Conservation (phyloP, 2,329 filamentous ascomycete species). For the Colletotrichum coccodes region DNA sequence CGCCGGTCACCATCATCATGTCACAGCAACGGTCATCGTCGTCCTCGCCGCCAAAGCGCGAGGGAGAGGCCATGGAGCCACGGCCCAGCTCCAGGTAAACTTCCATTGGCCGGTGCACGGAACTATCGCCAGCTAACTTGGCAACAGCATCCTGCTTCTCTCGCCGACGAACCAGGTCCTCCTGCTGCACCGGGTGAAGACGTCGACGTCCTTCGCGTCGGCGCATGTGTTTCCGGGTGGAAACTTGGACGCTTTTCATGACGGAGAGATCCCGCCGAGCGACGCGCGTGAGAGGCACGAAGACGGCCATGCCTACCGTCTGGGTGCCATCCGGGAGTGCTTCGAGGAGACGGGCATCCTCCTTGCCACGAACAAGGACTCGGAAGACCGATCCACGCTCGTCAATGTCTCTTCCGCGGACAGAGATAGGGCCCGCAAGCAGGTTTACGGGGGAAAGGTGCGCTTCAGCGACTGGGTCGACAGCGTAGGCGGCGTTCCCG, state of each 20-base stretch:
- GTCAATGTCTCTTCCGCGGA: slow-evolving; percentile 69
- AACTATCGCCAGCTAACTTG: slow-evolving; percentile 20
- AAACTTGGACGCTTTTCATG: slow-evolving; percentile 80
- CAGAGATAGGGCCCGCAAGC: slow-evolving; percentile 72
- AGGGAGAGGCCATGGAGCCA: slow-evolving; percentile 51
- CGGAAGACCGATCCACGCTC: slow-evolving; percentile 59
- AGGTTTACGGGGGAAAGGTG: slow-evolving; percentile 73
- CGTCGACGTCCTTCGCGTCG: slow-evolving; percentile 85
- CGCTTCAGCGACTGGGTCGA: slow-evolving; percentile 74
- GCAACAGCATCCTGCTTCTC: slow-evolving; percentile 73
- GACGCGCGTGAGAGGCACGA: slow-evolving; percentile 68
- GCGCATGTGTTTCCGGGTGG: slow-evolving; percentile 97
- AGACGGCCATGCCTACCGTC: slow-evolving; percentile 79
- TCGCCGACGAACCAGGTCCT: slow-evolving; percentile 90
- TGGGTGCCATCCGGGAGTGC: slow-evolving; percentile 87
- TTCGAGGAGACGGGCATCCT: slow-evolving; percentile 96
- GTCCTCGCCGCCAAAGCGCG: slow-evolving; percentile 33
- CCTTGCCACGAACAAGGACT: slow-evolving; percentile 62
- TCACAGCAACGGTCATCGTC: slow-evolving; percentile 25
- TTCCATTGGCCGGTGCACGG: not conserved
- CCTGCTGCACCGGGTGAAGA: slow-evolving; percentile 85
- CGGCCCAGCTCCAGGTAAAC: slow-evolving; percentile 72
- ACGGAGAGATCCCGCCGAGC: slow-evolving; percentile 65
- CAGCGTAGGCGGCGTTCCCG: slow-evolving; percentile 67
- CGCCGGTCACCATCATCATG: slow-evolving; percentile 16